phyloP scores from a whole-genome alignment of 108 stramenopile species.

The Epipyxis sp. region DNA sequence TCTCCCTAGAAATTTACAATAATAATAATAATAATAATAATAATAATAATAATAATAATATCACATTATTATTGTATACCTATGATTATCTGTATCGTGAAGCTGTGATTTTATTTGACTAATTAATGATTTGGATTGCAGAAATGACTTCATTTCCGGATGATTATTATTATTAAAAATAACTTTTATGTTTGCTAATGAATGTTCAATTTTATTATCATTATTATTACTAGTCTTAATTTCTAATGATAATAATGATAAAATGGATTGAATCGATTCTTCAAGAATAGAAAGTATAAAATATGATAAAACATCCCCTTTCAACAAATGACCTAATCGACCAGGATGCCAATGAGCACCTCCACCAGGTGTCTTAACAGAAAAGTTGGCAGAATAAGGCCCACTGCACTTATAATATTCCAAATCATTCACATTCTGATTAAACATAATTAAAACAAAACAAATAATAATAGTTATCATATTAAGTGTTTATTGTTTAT shows the following conservation, averaged over 20 bases:
- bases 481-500: no score
- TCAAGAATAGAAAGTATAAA: conserved; percentile 12
- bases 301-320: conserved; percentile 11
- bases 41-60: neutral
- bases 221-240: neutral
- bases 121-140: neutral
- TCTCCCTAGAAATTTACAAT: neutral
- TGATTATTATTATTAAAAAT: neutral
- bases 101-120: neutral
- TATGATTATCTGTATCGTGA: neutral
- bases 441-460: no score
- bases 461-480: no score
- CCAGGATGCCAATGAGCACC: conserved; percentile 32
- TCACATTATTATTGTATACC: neutral
- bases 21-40: neutral
- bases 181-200: conserved; percentile 3
- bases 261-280: neutral
- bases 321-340: neutral
- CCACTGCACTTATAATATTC: conserved; percentile 2
- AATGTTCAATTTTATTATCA: neutral
- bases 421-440: neutral
- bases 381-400: conserved; percentile 1
- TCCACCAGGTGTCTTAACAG: conserved; percentile 1
- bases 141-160: neutral
- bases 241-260: neutral